Evolutionary conservation across 306 rosid genomes (phyloP).

Genomic region (Sphenostylis stenocarpa): DNA sequence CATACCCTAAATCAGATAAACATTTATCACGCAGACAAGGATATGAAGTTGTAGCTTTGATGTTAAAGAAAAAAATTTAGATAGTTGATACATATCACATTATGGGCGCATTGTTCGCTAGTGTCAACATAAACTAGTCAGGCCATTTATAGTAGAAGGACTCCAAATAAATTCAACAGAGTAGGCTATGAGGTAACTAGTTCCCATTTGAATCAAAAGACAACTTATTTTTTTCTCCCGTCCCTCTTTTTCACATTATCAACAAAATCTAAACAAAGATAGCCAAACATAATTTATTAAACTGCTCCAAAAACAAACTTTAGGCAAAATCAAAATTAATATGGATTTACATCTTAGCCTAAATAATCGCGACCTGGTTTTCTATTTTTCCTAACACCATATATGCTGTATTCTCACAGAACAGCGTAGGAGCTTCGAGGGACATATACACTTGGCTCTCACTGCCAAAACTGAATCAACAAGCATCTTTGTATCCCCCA

Average conservation of each 20-base stretch:
- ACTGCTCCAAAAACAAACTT: constrained; percentile 9
- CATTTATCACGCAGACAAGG: neutral
- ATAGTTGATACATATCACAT: neutral
- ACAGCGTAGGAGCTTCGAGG: neutral
- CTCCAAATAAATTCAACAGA: neutral
- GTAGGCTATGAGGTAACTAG: neutral
- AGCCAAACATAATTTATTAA: neutral
- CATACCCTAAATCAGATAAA: neutral
- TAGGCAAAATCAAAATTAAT: neutral
- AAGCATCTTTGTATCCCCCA: neutral
- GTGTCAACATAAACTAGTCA: neutral
- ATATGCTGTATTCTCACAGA: constrained; percentile 5
- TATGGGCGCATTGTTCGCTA: neutral
- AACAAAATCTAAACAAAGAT: constrained; percentile 2
- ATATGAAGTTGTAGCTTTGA: neutral
- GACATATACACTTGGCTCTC: neutral
- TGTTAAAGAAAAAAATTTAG: constrained; percentile 9
- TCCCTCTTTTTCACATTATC: neutral
- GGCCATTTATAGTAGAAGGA: neutral
- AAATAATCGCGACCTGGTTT: neutral
- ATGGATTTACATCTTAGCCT: neutral
- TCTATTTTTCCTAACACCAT: neutral
- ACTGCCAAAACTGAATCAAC: constrained; percentile 12
- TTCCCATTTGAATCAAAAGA: constrained; percentile 4
- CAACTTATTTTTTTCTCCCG: neutral